Conservation (phyloP, 805 yeast genomes). For the Candida argentea region DNA sequence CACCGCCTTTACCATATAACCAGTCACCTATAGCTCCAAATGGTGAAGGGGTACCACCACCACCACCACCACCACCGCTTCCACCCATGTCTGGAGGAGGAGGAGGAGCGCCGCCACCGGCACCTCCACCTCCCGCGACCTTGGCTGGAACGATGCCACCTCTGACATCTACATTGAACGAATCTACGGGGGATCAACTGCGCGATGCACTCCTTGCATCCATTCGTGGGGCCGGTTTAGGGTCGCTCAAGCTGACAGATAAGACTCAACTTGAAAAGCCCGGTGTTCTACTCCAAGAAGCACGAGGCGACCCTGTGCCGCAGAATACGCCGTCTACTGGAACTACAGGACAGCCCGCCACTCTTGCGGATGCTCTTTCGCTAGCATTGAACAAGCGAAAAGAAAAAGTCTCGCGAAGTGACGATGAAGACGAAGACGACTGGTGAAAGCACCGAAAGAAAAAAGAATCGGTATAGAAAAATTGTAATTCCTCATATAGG, state of each 20-base stretch:
- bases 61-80: constrained; percentile 16
- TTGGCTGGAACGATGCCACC: constrained; percentile 34
- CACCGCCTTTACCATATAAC: too few species aligned
- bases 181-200: constrained; percentile 37
- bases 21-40: constrained; percentile 1
- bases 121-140: constrained; percentile 10
- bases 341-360: constrained; percentile 46
- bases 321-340: constrained; percentile 23
- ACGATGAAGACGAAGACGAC: constrained; percentile 75
- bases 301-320: constrained; percentile 47
- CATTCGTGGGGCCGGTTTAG: constrained; percentile 67
- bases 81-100: constrained; percentile 1
- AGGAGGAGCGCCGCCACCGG: constrained; percentile 9
- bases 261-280: constrained; percentile 78
- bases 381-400: constrained; percentile 79
- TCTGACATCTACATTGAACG: constrained; percentile 24
- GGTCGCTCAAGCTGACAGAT: constrained; percentile 64
- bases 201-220: constrained; percentile 83
- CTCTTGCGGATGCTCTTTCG: constrained; percentile 79
- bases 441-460: too few species aligned
- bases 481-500: too few species aligned
- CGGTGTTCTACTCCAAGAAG: constrained; percentile 60
- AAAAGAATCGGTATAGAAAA: too few species aligned
- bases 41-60: not conserved
- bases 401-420: constrained; percentile 69